Conservation (phyloP, 2,329 filamentous ascomycete genomes). For the Arthrobotrys musiformis region DNA sequence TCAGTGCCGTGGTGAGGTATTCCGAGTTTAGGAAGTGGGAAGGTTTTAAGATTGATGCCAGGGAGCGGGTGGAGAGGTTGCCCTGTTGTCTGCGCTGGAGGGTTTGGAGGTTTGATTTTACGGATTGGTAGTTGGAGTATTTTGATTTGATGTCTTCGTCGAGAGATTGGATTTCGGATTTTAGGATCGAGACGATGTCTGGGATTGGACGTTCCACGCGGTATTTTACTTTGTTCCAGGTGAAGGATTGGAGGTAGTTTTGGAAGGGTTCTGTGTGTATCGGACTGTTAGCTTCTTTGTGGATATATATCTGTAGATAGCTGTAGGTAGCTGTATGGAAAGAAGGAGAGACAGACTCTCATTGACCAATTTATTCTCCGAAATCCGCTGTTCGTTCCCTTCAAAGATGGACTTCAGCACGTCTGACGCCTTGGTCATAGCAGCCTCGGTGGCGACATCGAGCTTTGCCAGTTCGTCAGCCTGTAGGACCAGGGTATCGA, state of each 20-base stretch:
- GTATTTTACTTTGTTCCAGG: slow-evolving; percentile 98
- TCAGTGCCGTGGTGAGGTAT: slow-evolving; percentile 93
- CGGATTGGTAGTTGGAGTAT: slow-evolving; percentile 90
- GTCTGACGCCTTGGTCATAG: slow-evolving; percentile 88
- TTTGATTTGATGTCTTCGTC: slow-evolving; percentile 97
- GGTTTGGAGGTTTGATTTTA: slow-evolving; percentile 83
- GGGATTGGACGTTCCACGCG: slow-evolving; percentile 88
- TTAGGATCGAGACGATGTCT: slow-evolving; percentile 85
- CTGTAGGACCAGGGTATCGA: slow-evolving; percentile 94
- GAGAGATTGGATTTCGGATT: slow-evolving; percentile 84
- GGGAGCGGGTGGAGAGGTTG: slow-evolving; percentile 92
- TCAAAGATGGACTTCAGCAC: slow-evolving; percentile 84
- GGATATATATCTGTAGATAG: background rate
- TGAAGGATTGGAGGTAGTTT: slow-evolving; percentile 86
- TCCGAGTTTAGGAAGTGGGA: slow-evolving; percentile 85
- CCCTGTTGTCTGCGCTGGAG: slow-evolving; percentile 85
- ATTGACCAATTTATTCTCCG: slow-evolving; percentile 90
- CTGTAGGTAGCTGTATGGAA: background rate
- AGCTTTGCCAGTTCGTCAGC: slow-evolving; percentile 95
- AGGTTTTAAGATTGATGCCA: slow-evolving; percentile 87
- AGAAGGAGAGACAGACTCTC: slow-evolving; percentile 73
- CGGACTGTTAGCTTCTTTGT: slow-evolving; percentile 18
- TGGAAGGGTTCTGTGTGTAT: slow-evolving; percentile 82
- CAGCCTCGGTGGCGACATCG: slow-evolving; percentile 78
- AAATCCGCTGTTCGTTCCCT: slow-evolving; percentile 82